A percentile compares a stretch with the other conserved stretches of the same genome.
phyloP scores from a whole-genome alignment of 2,329 filamentous ascomycete species.

The Coniochaeta hoffmannii region DNA sequence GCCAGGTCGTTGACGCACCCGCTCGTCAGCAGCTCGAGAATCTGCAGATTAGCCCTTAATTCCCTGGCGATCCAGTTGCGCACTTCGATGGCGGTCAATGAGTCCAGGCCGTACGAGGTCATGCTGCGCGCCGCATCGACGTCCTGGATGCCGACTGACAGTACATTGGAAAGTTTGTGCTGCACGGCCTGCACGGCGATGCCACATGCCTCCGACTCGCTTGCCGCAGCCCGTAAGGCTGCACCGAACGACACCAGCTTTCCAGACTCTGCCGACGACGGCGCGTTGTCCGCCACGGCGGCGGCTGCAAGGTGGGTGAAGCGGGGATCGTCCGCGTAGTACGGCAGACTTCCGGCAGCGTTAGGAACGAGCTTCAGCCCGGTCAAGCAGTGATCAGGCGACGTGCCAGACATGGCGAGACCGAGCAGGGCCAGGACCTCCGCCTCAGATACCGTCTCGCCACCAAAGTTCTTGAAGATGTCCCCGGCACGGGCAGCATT shows the following conservation, averaged over 20 bases:
- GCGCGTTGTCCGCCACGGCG: slow-evolving; percentile 13
- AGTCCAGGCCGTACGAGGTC: slow-evolving; percentile 20
- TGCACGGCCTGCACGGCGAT: slow-evolving; percentile 19
- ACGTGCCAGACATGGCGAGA: slow-evolving; percentile 20
- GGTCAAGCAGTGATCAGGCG: slow-evolving; percentile 17
- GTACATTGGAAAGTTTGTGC: slow-evolving; percentile 21
- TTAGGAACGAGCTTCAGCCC: slow-evolving; percentile 19
- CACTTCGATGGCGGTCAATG: slow-evolving; percentile 21
- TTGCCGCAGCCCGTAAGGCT: slow-evolving; percentile 19
- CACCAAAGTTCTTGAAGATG: slow-evolving; percentile 32
- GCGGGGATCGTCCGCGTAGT: slow-evolving; percentile 16
- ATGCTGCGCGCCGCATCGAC: slow-evolving; percentile 17
- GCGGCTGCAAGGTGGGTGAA: slow-evolving; percentile 13
- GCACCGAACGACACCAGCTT: slow-evolving; percentile 16
- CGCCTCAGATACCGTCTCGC: slow-evolving; percentile 35
- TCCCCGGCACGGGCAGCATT: slow-evolving; percentile 36
- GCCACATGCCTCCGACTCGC: slow-evolving; percentile 17
- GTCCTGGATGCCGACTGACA: slow-evolving; percentile 15
- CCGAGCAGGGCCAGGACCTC: slow-evolving; percentile 48
- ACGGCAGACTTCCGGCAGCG: slow-evolving; percentile 11
- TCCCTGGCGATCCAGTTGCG: slow-evolving; percentile 21
- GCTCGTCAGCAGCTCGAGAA: slow-evolving; percentile 18
- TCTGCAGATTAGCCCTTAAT: slow-evolving; percentile 16
- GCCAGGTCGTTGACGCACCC: slow-evolving; percentile 6
- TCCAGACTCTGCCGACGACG: slow-evolving; percentile 5